phyloP scores from a whole-genome alignment of 148 eudicot genomes.

The Gaultheria prostrata region DNA sequence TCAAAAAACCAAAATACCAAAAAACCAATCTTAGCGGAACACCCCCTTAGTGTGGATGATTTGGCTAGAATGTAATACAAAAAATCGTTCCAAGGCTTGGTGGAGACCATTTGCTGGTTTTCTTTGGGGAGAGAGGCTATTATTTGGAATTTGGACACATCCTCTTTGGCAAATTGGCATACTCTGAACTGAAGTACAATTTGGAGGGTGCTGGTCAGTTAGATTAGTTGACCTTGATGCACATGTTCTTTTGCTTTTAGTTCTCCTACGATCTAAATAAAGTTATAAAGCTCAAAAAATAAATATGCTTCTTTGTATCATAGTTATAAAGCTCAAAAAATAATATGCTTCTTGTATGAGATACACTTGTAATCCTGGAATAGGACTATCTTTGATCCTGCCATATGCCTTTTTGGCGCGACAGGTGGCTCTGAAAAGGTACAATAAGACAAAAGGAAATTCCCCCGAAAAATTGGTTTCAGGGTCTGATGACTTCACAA shows the following conservation, averaged over 20 bases:
- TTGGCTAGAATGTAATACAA: too few species aligned
- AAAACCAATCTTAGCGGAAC: too few species aligned
- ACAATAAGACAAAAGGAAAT: slow-evolving; percentile 73
- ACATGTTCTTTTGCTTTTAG: neutral
- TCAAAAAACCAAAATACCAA: too few species aligned
- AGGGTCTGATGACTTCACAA: slow-evolving; percentile 96
- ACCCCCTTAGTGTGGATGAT: too few species aligned
- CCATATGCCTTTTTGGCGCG: slow-evolving; percentile 13
- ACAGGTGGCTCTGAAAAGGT: slow-evolving; percentile 79
- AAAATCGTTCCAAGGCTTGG: neutral
- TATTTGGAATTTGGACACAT: neutral
- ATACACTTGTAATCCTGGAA: neutral
- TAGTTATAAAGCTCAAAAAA: too few species aligned
- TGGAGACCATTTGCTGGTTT: neutral
- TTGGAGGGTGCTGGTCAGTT: neutral
- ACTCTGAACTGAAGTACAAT: neutral
- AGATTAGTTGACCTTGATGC: neutral
- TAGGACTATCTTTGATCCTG: neutral
- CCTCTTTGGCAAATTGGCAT: neutral
- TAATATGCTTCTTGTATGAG: neutral
- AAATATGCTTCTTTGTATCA: too few species aligned
- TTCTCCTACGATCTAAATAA: neutral
- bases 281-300: neutral
- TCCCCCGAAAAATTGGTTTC: slow-evolving; percentile 96
- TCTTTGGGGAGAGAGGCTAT: neutral